These are phyloP conservation scores for Syzygium jambos DNA, from an alignment of 345 rosid species.

Conservation along the genomic window DNA sequence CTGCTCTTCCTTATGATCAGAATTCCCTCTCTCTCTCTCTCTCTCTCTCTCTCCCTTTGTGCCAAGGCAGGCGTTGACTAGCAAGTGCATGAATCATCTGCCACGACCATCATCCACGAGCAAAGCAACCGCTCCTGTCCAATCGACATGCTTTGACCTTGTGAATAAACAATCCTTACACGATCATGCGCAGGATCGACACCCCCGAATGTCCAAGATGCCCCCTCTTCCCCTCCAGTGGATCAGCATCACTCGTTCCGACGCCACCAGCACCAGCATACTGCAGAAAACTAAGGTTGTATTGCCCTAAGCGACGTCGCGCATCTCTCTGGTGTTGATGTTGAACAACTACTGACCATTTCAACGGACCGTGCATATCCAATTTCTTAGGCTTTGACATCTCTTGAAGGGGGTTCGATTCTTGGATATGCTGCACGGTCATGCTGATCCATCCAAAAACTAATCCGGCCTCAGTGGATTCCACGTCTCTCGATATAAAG, in stretches of 20 bases:
- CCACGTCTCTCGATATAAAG: background rate
- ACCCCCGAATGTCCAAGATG: background rate
- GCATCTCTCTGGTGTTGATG: background rate
- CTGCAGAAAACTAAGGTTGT: background rate
- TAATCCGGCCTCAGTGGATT: background rate
- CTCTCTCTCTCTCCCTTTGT: background rate
- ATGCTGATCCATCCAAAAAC: background rate
- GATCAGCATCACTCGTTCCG: background rate
- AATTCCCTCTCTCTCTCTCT: background rate
- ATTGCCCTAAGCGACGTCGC: background rate
- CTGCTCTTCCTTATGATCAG: background rate
- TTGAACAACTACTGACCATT: background rate
- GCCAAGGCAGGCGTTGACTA: background rate
- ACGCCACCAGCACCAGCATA: background rate
- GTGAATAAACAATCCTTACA: background rate
- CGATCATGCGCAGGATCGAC: background rate
- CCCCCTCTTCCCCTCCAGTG: background rate
- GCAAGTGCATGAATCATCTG: background rate
- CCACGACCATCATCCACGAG: background rate
- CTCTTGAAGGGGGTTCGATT: background rate
- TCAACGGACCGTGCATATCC: background rate
- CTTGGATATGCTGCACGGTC: background rate
- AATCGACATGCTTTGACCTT: background rate
- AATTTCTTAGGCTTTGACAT: background rate
- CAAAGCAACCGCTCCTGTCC: background rate